phyloP scores from a whole-genome alignment of 768 basidiomycete genomes.

The Lepiota venenata region DNA sequence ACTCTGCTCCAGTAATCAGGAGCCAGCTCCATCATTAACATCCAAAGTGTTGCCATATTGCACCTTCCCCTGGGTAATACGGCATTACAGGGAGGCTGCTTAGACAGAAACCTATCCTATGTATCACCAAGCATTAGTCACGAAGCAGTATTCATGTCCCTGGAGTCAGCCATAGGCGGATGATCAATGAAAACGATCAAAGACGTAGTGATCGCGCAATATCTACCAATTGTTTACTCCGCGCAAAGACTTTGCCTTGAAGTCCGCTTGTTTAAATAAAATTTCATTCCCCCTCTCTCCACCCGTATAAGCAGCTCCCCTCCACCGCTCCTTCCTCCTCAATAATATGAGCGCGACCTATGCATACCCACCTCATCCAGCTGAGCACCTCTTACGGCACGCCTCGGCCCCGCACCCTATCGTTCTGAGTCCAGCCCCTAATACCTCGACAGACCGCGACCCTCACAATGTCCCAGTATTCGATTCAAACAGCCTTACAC shows the following conservation, averaged over 20 bases:
- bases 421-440: slow-evolving; percentile 10
- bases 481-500: slow-evolving; percentile 22
- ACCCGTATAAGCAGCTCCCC: neutral
- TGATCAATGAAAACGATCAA: neutral
- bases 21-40: no score
- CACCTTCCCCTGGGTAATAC: no score
- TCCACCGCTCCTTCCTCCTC: neutral
- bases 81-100: no score
- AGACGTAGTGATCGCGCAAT: slow-evolving; percentile 11
- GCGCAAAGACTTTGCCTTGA: neutral
- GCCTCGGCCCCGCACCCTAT: neutral
- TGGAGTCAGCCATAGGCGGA: no score
- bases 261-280: neutral
- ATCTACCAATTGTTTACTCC: neutral
- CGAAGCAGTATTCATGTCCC: no score
- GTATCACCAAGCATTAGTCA: no score
- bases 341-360: slow-evolving; percentile 24
- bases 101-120: no score
- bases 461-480: slow-evolving; percentile 60
- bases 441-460: slow-evolving; percentile 27
- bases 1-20: no score
- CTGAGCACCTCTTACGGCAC: slow-evolving; percentile 11
- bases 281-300: neutral
- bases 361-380: slow-evolving; percentile 31
- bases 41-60: no score